These are phyloP conservation scores for Fusarium brevicatenulatum DNA, from an alignment of 2,329 filamentous ascomycete species.

Conservation along the genomic window DNA sequence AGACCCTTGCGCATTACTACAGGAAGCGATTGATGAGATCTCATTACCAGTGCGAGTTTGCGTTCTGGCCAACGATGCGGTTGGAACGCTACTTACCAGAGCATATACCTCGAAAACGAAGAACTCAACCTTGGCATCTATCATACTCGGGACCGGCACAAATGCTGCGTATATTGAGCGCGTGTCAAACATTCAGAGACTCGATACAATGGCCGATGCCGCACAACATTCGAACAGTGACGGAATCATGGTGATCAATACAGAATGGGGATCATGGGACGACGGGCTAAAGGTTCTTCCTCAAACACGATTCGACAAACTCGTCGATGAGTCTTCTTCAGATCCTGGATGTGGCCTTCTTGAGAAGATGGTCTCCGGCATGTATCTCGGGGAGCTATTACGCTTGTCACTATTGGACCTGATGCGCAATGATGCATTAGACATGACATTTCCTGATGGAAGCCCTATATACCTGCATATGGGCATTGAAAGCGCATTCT, in stretches of 20 bases:
- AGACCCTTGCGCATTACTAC: conserved; percentile 3
- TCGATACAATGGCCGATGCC: rapidly evolving
- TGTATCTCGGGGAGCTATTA: conserved; percentile 3
- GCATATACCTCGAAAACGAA: background rate
- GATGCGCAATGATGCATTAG: rapidly evolving
- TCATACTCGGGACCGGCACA: conserved; percentile 1
- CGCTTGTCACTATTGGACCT: background rate
- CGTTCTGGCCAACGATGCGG: conserved; percentile 6
- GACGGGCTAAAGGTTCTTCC: background rate
- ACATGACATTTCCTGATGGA: background rate
- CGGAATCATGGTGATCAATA: background rate
- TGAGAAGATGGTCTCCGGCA: conserved; percentile 14
- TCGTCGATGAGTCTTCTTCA: background rate
- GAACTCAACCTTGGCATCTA: background rate
- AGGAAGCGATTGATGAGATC: background rate
- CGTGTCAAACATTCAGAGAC: background rate
- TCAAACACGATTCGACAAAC: conserved; percentile 4
- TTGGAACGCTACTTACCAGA: background rate
- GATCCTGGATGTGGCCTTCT: conserved; percentile 2
- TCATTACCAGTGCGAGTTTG: background rate
- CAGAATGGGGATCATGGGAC: conserved; percentile 19
- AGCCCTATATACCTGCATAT: background rate
- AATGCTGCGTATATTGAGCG: conserved; percentile 8
- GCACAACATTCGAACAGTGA: rapidly evolving
- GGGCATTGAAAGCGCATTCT: background rate